Conservation (phyloP, 306 rosid species). For the Vigna hirtella region DNA sequence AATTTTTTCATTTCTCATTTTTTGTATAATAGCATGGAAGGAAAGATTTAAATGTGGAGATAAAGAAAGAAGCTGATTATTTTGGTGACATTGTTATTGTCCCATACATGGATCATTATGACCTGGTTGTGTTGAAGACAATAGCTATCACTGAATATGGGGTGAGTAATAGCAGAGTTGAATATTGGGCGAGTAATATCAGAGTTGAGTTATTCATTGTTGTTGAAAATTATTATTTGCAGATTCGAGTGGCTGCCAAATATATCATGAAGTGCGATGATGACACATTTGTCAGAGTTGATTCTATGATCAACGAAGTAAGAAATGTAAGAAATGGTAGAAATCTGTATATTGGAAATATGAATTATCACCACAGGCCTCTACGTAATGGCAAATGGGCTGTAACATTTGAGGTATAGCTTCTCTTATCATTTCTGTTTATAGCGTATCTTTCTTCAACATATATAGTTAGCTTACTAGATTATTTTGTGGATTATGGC, state of each 20-base stretch:
- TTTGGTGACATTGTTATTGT: constrained; percentile 72
- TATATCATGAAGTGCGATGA: constrained; percentile 82
- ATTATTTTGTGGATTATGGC: background rate
- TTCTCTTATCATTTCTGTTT: constrained; percentile 7
- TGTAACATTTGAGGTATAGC: constrained; percentile 70
- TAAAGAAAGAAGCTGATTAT: constrained; percentile 71
- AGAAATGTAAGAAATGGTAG: constrained; percentile 44
- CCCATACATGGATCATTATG: constrained; percentile 79
- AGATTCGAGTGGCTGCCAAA: constrained; percentile 63
- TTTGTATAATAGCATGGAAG: constrained; percentile 64
- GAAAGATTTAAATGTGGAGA: constrained; percentile 69
- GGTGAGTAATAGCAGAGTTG: constrained; percentile 54
- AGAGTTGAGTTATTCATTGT: constrained; percentile 3
- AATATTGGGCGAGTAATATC: background rate
- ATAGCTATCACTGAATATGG: constrained; percentile 78
- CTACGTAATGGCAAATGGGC: constrained; percentile 85
- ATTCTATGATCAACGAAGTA: constrained; percentile 63
- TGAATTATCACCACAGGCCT: constrained; percentile 75
- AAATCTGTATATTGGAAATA: constrained; percentile 73
- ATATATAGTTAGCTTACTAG: background rate
- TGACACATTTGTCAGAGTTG: constrained; percentile 74
- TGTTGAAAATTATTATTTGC: constrained; percentile 34
- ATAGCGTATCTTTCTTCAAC: background rate
- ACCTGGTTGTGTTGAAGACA: constrained; percentile 80
- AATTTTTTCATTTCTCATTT: constrained; percentile 39